Base-by-base conservation (phyloP, 106 monocot genomes). In the Dioscorea dumetorum region DNA sequence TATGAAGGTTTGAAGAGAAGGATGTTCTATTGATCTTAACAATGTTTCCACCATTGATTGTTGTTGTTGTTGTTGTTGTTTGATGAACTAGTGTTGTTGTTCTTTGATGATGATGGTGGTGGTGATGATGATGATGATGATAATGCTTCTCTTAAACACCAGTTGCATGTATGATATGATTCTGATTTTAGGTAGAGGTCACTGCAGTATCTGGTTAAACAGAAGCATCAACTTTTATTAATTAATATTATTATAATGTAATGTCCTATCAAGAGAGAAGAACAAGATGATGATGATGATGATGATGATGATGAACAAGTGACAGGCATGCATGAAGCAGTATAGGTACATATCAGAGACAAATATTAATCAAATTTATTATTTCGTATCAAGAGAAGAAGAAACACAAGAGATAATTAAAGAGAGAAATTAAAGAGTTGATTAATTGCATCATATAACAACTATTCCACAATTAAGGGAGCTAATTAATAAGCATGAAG, bases 121-220 rank as follows among this genome's bases (percentile, higher is more conserved):
- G 21, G 15, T 32, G 11, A 20, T 20, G 17, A 41, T 77, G 34
- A n/a, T 51, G 21, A 19, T 32, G 11, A 20, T 20, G 17, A 41
- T 77, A 24, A 64, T 18, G 79, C 73, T 54, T 73, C 79, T 60
- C 82, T 70, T 54, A 88, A 54, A 51, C 88, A 88, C 88, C 88
- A 88, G 69, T 88, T 88, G 72, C 88, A 88, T 34, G 78, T 62
- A 3, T 70, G 34, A 60, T 88, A 86, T 2, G 61, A 3, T 16
- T 76, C 73, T 0, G 64, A 62, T 59, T 67, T 82, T 1, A 76
- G 86, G 70, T 86, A 86, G 11, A 86, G 82, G 51, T 82, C 63
- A 67, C 86, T 86, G 76, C 86, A 86, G 41, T 86, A 86, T 66
- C 88, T 88, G 80, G 18, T 18, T 16, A 0, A 18, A 54, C 4